phyloP scores from a whole-genome alignment of 2,329 filamentous ascomycete genomes.

The Davidsoniella australis region DNA sequence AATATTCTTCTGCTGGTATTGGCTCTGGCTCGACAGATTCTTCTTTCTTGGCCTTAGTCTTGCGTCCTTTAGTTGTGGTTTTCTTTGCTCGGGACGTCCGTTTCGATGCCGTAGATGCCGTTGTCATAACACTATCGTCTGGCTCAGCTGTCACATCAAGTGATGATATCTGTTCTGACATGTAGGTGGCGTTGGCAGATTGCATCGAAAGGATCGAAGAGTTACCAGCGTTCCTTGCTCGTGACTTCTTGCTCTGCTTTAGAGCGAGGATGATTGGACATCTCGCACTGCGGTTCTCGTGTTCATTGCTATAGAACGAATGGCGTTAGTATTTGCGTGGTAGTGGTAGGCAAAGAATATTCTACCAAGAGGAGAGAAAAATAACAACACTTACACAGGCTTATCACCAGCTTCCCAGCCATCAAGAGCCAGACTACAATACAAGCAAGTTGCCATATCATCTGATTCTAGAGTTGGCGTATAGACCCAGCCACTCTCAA shows the following conservation, averaged over 20 bases:
- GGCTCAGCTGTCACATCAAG: slow-evolving; percentile 25
- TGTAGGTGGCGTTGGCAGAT: slow-evolving; percentile 30
- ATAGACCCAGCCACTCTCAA: slow-evolving; percentile 86
- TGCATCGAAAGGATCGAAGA: slow-evolving; percentile 47
- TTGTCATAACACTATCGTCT: slow-evolving; percentile 45
- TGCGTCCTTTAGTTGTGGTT: slow-evolving; percentile 25
- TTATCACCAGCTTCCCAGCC: slow-evolving; percentile 91
- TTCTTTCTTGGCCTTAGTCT: slow-evolving; percentile 32
- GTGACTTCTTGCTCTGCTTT: slow-evolving; percentile 38
- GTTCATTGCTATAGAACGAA: slow-evolving; percentile 50
- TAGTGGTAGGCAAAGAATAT: no score
- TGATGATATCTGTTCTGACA: slow-evolving; percentile 26
- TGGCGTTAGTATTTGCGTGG: slow-evolving; percentile 15
- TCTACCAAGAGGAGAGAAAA: not conserved
- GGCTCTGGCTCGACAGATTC: slow-evolving; percentile 29
- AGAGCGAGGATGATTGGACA: slow-evolving; percentile 70
- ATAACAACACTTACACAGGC: slow-evolving; percentile 49
- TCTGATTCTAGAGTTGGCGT: slow-evolving; percentile 69
- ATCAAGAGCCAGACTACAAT: slow-evolving; percentile 78
- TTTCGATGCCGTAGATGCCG: slow-evolving; percentile 27
- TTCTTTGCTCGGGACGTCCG: slow-evolving; percentile 35
- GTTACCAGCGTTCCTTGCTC: slow-evolving; percentile 47
- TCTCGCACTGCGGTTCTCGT: slow-evolving; percentile 57
- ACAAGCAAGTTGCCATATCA: slow-evolving; percentile 80
- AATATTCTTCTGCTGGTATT: not conserved